Evolutionary conservation across 371 early-diverging fungal species (phyloP).

Genomic region (Rhizomucor miehei): DNA sequence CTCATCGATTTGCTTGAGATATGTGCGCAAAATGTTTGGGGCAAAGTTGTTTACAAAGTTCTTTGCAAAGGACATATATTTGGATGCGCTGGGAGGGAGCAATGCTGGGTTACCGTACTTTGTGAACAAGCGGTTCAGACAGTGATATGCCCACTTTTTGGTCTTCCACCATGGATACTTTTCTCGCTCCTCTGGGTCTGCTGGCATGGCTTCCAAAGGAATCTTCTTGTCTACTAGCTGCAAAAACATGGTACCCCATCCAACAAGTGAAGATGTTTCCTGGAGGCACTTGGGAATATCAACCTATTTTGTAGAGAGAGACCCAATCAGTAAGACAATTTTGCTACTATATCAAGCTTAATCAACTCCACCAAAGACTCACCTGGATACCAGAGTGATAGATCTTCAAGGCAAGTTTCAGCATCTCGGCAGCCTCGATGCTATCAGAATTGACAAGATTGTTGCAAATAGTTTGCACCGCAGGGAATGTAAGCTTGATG

Average conservation of each 20-base stretch:
- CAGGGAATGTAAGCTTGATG: slow-evolving; percentile 70
- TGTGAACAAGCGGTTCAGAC: slow-evolving; percentile 75
- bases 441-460: slow-evolving; percentile 55
- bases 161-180: slow-evolving; percentile 86
- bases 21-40: slow-evolving; percentile 77
- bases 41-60: slow-evolving; percentile 81
- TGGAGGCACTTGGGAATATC: slow-evolving; percentile 72
- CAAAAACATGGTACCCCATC: slow-evolving; percentile 87
- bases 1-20: slow-evolving; percentile 74
- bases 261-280: slow-evolving; percentile 63
- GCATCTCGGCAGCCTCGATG: slow-evolving; percentile 78
- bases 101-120: slow-evolving; percentile 78
- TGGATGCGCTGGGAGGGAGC: slow-evolving; percentile 47
- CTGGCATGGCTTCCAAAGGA: slow-evolving; percentile 50
- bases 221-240: slow-evolving; percentile 68
- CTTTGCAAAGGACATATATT: slow-evolving; percentile 73
- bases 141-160: slow-evolving; percentile 91
- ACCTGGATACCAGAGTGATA: slow-evolving; percentile 73
- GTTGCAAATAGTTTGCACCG: slow-evolving; percentile 66
- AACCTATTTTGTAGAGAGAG: slow-evolving; percentile 18
- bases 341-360: neutral
- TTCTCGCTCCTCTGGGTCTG: slow-evolving; percentile 68
- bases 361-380: neutral
- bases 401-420: slow-evolving; percentile 76
- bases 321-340: too few species aligned